Evolutionary conservation across 139 green algal species (phyloP).

Genomic region (Volvox reticuliferus): DNA sequence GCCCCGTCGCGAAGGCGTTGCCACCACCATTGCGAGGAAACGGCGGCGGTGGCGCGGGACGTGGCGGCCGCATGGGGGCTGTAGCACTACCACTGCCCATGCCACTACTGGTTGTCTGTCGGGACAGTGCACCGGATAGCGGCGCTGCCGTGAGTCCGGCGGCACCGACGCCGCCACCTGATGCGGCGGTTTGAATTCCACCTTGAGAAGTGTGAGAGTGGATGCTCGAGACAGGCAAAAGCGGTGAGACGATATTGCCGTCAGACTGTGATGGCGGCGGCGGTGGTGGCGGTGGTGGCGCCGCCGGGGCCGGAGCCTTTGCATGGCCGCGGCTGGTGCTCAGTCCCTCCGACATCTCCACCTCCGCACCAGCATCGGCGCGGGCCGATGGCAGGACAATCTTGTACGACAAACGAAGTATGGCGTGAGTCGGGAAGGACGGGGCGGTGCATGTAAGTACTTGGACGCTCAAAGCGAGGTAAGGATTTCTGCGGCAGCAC

Average conservation of each 20-base stretch:
- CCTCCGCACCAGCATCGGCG: not conserved
- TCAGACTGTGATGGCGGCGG: not conserved
- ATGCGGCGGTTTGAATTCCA: not conserved
- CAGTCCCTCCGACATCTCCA: constrained; percentile 24
- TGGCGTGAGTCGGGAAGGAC: too few species aligned
- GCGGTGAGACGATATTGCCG: not conserved
- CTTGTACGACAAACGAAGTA: not conserved
- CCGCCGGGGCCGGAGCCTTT: too few species aligned
- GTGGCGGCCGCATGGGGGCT: not conserved
- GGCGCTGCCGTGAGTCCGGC: not conserved
- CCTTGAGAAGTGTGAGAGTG: not conserved
- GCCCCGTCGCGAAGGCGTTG: constrained; percentile 17
- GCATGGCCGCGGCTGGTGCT: not conserved
- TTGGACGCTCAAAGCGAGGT: too few species aligned
- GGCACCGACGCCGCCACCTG: not conserved
- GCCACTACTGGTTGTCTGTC: not conserved
- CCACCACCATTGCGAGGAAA: not conserved
- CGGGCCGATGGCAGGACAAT: not conserved
- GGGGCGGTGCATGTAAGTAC: too few species aligned
- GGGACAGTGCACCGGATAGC: not conserved
- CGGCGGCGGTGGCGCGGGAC: constrained; percentile 28
- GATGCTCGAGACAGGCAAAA: not conserved
- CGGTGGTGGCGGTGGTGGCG: not conserved
- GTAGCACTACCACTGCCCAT: too few species aligned
- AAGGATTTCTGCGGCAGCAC: too few species aligned